Base-by-base conservation (phyloP, 139 green algal species). In the Chlorella sp. region DNA sequence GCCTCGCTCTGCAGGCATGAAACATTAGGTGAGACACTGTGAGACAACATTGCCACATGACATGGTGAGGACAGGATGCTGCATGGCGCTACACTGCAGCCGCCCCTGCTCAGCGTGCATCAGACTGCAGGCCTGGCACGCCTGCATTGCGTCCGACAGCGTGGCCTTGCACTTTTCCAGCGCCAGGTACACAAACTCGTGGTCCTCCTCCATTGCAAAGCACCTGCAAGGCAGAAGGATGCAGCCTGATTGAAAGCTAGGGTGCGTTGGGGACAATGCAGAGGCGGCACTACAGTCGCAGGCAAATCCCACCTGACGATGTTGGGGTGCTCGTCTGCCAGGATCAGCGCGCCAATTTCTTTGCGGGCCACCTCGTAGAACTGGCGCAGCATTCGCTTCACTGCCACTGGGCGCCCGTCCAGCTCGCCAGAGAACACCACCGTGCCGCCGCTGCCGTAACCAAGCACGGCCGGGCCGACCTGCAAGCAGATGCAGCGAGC, bases 191-290 rank as follows among this genome's bases (percentile, higher is more conserved):
- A 99, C 92, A 89, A 99, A 99, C 89, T 98, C 93, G 3, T 76
- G 80, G 90, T 99, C 97, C 87, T 98, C 94, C 88, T 99, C 97
- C 95, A 99, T 95, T 9, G 96, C 97, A 90, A 98, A 99, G 88
- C 94, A 98, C 32, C 87, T 87, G 81, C 34, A 88, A 58, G 40
- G 30, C 8, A 13, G 24, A 43, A 74, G 6, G 24, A 8, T 26
- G 20, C 60, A 68, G 60, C 60, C 1, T 26, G 60, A 36, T 8
- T 74, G 67, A 44, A 1, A 16, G 67, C 17, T 9, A 14, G n/a
- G 44, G 41, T n/a, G n/a, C n/a, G n/a, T n/a, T n/a, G 44, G 69
- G 5, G 34, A 36, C 34, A 30, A 68, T 36, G 60, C 24, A 68
- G 4, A 68, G 34, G 60, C 60, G 34, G 60, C 60, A 68, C 4